Conservation (phyloP, 257 asterid species). For the Knoxia roxburghii region DNA sequence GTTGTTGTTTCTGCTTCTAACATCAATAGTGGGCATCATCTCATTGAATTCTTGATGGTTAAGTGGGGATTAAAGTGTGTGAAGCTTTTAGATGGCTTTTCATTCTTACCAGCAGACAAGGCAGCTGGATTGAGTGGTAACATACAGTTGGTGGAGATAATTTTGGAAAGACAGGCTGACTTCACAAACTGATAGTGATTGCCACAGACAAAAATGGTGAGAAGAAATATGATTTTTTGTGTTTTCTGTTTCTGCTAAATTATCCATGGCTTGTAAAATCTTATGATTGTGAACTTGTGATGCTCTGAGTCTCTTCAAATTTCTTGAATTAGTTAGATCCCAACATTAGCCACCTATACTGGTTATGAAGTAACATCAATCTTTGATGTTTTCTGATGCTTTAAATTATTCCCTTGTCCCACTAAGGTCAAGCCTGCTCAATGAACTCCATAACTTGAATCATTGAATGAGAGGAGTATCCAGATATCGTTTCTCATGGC, state of each 20-base stretch:
- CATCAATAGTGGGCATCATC: slow-evolving; percentile 79
- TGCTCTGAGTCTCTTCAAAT: background rate
- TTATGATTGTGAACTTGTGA: background rate
- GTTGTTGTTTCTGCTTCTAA: slow-evolving; percentile 9
- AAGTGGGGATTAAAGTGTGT: slow-evolving; percentile 83
- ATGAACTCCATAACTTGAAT: background rate
- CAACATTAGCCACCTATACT: background rate
- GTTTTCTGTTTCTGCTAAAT: background rate
- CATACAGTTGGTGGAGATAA: slow-evolving; percentile 86
- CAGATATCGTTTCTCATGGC: background rate
- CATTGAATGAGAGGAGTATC: background rate
- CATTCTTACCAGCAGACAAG: slow-evolving; percentile 67
- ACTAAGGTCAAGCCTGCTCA: background rate
- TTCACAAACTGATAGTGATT: background rate
- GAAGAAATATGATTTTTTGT: background rate
- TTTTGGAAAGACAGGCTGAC: slow-evolving; percentile 28
- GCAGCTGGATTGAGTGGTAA: slow-evolving; percentile 71
- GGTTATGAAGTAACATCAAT: background rate
- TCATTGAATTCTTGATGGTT: slow-evolving; percentile 80
- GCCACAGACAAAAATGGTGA: background rate
- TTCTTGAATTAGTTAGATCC: background rate
- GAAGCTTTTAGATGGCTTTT: slow-evolving; percentile 77
- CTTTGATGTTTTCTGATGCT: background rate
- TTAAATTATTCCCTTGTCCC: background rate
- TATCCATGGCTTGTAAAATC: background rate